A percentile compares a stretch with the other conserved stretches of the same genome.
Conservation (phyloP, 2,329 filamentous ascomycete species). For the Scolecobasidium constrictum region DNA sequence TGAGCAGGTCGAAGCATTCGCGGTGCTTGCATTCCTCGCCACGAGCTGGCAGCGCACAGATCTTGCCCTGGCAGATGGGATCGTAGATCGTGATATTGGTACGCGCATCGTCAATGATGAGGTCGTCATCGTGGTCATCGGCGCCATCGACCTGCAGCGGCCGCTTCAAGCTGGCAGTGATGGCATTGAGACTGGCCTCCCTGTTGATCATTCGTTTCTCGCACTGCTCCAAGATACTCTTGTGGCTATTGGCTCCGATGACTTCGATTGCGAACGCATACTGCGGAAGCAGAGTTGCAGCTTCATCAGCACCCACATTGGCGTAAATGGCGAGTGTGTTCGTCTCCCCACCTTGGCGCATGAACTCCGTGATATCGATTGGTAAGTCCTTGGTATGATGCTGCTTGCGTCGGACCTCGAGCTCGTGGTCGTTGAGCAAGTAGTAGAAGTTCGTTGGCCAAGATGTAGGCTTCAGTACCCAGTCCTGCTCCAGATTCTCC, state of each 20-base stretch:
- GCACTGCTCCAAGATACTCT: slow-evolving; percentile 20
- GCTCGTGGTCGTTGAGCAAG: slow-evolving; percentile 47
- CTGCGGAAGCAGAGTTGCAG: slow-evolving; percentile 20
- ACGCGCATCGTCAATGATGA: slow-evolving; percentile 28
- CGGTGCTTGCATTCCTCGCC: slow-evolving; percentile 60
- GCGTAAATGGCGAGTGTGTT: slow-evolving; percentile 51
- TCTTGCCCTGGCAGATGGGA: slow-evolving; percentile 30
- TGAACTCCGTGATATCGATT: slow-evolving; percentile 55
- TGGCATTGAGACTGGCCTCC: slow-evolving; percentile 42
- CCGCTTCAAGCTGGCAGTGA: slow-evolving; percentile 40
- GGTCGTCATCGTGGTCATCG: slow-evolving; percentile 40
- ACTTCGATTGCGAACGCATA: slow-evolving; percentile 62
- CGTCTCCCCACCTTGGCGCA: slow-evolving; percentile 38
- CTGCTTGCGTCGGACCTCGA: slow-evolving; percentile 53
- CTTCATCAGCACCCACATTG: slow-evolving; percentile 21
- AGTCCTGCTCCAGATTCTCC: slow-evolving; percentile 35
- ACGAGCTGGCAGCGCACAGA: slow-evolving; percentile 64
- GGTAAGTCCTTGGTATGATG: slow-evolving; percentile 69
- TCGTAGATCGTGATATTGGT: slow-evolving; percentile 35
- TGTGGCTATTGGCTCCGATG: slow-evolving; percentile 40
- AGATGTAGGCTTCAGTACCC: slow-evolving; percentile 50
- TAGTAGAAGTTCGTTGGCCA: slow-evolving; percentile 65
- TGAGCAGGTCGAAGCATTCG: slow-evolving; percentile 84
- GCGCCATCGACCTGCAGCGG: slow-evolving; percentile 13
- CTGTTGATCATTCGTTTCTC: slow-evolving; percentile 26